A percentile compares a stretch with the other conserved stretches of the same genome.
phyloP scores from a whole-genome alignment of 108 stramenopile species.

The Nitzschia putrida region DNA sequence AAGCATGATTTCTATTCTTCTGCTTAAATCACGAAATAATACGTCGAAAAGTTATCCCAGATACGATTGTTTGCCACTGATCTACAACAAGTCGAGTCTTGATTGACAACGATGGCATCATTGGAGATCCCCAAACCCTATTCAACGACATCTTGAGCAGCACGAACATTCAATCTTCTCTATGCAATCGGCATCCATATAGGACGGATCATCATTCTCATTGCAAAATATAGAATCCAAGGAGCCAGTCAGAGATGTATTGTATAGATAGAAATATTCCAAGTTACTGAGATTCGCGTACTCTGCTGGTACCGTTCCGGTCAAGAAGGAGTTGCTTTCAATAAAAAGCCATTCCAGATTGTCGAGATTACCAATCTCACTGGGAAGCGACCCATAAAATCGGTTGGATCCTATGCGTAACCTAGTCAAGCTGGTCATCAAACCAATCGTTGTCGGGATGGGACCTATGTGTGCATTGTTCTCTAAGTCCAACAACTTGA shows the following conservation, averaged over 20 bases:
- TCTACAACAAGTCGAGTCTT: no score
- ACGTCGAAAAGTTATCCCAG: no score
- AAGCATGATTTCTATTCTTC: no score
- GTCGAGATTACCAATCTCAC: conserved; percentile 36
- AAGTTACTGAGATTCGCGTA: conserved; percentile 37
- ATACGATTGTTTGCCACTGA: no score
- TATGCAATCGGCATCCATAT: no score
- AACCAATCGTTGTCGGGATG: conserved; percentile 23
- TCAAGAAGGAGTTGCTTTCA: conserved; percentile 46
- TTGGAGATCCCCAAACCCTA: no score
- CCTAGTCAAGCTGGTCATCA: background rate
- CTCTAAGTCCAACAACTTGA: conserved; percentile 49
- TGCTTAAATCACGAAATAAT: no score
- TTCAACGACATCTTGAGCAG: no score
- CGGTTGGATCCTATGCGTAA: background rate
- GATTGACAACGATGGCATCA: no score
- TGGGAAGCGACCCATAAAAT: conserved; percentile 37
- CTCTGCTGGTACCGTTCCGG: background rate
- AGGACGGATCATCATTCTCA: no score
- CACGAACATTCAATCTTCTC: no score
- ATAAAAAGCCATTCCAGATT: conserved; percentile 48
- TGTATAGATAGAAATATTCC: conserved; percentile 51
- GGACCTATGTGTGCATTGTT: conserved; percentile 48
- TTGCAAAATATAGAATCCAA: background rate
- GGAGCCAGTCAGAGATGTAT: conserved; percentile 55